A percentile compares a stretch with the other conserved stretches of the same genome.
These are phyloP conservation scores for Yueomyces sinensis DNA, from an alignment of 805 yeast genomes.

Conservation along the genomic window DNA sequence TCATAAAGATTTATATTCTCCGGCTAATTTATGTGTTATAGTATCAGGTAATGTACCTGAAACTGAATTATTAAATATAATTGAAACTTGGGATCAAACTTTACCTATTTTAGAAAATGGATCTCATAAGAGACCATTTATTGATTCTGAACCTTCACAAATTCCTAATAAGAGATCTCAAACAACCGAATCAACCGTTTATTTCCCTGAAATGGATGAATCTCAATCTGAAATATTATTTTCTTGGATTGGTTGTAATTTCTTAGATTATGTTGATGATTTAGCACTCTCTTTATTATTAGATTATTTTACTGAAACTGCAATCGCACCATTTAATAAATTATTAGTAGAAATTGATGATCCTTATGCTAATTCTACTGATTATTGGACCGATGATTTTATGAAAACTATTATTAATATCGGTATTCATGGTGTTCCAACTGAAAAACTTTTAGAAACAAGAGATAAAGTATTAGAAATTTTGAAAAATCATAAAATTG, in stretches of 20 bases:
- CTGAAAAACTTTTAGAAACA: constrained; percentile 42
- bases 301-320: constrained; percentile 60
- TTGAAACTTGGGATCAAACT: constrained; percentile 48
- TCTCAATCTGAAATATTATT: constrained; percentile 62
- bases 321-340: constrained; percentile 63
- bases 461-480: constrained; percentile 37
- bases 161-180: constrained; percentile 33
- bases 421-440: constrained; percentile 62
- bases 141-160: constrained; percentile 40
- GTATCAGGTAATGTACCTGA: constrained; percentile 81
- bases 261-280: constrained; percentile 35
- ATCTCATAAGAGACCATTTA: constrained; percentile 56
- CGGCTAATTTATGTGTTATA: constrained; percentile 73
- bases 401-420: constrained; percentile 43
- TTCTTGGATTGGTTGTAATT: constrained; percentile 74
- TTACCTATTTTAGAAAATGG: constrained; percentile 29
- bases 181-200: constrained; percentile 36
- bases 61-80: constrained; percentile 45
- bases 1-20: constrained; percentile 59
- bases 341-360: constrained; percentile 67
- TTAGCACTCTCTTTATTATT: constrained; percentile 63
- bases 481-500: constrained; percentile 47
- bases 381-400: constrained; percentile 63
- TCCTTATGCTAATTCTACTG: constrained; percentile 65
- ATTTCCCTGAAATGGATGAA: constrained; percentile 86